These are phyloP conservation scores for Mytilinidion resinicola DNA, from an alignment of 495 filamentous ascomycete genomes.

Conservation along the genomic window DNA sequence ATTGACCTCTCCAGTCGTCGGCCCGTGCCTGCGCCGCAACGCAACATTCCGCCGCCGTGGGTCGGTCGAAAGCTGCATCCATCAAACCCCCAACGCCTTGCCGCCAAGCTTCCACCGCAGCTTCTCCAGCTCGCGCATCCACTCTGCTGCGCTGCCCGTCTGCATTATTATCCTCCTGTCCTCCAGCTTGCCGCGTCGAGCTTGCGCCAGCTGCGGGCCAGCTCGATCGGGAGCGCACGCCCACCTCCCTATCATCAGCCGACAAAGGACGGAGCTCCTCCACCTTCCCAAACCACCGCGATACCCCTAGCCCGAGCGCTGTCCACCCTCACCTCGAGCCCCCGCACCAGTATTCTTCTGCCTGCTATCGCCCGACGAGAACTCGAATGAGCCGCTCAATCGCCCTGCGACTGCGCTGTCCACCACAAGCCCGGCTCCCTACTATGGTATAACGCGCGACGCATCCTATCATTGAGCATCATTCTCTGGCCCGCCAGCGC, in stretches of 20 bases:
- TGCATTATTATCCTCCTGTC: background rate
- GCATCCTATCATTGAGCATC: background rate
- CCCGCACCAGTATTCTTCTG: slow-evolving; percentile 1
- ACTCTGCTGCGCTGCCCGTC: background rate
- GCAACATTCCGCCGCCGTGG: slow-evolving; percentile 20
- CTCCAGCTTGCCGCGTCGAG: background rate
- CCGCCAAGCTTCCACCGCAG: slow-evolving; percentile 8
- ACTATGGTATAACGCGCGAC: slow-evolving; percentile 16
- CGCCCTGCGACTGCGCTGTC: slow-evolving; percentile 1
- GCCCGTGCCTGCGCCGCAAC: slow-evolving; percentile 4
- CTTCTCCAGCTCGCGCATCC: background rate
- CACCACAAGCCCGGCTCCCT: background rate
- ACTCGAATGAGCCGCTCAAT: slow-evolving; percentile 3
- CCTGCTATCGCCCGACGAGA: background rate
- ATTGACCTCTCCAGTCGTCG: background rate
- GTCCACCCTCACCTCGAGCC: background rate
- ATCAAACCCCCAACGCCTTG: slow-evolving; percentile 4
- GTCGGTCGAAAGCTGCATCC: slow-evolving; percentile 5
- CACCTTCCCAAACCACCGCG: slow-evolving; percentile 11
- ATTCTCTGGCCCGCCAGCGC: background rate
- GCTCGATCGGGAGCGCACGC: background rate
- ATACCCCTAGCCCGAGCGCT: background rate
- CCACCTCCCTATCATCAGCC: background rate
- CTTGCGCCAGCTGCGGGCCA: slow-evolving; percentile 7
- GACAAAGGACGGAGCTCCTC: background rate